Conservation (phyloP, 2,329 filamentous ascomycete species). For the Rhynchosporium graminicola region DNA sequence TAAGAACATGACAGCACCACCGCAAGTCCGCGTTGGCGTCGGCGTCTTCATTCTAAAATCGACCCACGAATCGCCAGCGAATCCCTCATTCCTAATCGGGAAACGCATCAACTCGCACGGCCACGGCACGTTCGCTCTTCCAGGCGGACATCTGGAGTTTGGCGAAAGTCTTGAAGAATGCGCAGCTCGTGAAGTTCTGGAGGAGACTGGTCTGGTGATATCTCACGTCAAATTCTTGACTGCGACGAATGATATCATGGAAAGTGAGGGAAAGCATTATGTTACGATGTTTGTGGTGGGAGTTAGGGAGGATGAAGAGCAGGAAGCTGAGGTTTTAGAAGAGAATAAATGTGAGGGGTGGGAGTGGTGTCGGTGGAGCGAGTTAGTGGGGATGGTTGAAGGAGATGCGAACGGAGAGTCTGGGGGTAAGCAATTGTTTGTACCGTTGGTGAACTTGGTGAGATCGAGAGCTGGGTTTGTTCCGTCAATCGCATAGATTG, state of each 20-base stretch:
- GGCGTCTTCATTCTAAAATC: constrained; percentile 29
- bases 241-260: constrained; percentile 68
- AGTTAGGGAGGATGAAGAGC: constrained; percentile 48
- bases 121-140: constrained; percentile 62
- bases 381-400: constrained; percentile 45
- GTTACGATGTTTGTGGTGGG: constrained; percentile 70
- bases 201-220: constrained; percentile 69
- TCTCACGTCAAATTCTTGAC: constrained; percentile 54
- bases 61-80: constrained; percentile 7
- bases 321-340: constrained; percentile 53
- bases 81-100: constrained; percentile 27
- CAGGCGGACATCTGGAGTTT: constrained; percentile 75
- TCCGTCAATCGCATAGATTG: constrained; percentile 22
- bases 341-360: constrained; percentile 56
- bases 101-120: constrained; percentile 28
- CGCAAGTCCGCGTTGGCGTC: constrained; percentile 26
- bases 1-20: background rate
- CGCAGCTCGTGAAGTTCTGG: constrained; percentile 65
- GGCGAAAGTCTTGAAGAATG: constrained; percentile 64
- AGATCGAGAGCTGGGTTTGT: constrained; percentile 42
- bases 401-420: constrained; percentile 29
- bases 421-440: constrained; percentile 45
- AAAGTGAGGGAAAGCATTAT: constrained; percentile 65
- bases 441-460: constrained; percentile 50
- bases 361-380: constrained; percentile 54